These are phyloP conservation scores for Parietichytrium sp. DNA, from an alignment of 108 stramenopile species.

Conservation along the genomic window DNA sequence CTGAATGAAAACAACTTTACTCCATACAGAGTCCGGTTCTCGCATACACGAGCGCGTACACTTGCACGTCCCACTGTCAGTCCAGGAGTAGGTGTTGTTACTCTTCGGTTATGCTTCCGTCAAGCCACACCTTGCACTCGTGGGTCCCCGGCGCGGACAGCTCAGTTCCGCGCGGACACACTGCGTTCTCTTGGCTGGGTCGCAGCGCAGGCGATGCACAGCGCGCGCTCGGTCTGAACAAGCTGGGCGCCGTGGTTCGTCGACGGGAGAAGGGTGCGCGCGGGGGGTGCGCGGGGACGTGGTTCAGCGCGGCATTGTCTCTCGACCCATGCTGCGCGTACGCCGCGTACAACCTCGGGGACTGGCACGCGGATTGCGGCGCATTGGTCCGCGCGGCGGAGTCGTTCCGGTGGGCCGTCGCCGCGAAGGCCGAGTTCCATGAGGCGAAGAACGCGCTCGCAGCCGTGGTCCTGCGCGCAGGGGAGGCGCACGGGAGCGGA, in stretches of 20 bases:
- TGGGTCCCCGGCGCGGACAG: too few relatives aligned
- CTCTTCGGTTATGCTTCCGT: too few relatives aligned
- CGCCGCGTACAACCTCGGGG: background rate
- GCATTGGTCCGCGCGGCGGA: background rate
- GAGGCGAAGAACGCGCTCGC: conserved; percentile 15
- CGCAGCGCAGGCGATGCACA: background rate
- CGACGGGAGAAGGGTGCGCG: background rate
- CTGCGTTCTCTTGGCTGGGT: background rate
- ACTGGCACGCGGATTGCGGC: background rate
- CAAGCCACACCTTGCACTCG: too few relatives aligned
- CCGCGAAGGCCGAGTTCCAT: background rate
- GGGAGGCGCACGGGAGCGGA: too few relatives aligned
- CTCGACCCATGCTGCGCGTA: background rate
- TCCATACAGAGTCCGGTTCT: too few relatives aligned
- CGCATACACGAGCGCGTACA: too few relatives aligned
- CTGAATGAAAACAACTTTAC: too few relatives aligned
- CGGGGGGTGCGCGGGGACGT: background rate
- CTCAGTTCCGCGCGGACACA: background rate
- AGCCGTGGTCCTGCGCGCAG: background rate
- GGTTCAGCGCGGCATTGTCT: background rate
- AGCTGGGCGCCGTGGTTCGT: background rate
- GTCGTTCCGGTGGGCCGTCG: background rate
- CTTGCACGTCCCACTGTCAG: too few relatives aligned
- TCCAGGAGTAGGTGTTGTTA: too few relatives aligned
- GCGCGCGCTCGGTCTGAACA: background rate